Evolutionary conservation across 257 asterid genomes (phyloP).

Genomic region (Marsdenia floribunda): DNA sequence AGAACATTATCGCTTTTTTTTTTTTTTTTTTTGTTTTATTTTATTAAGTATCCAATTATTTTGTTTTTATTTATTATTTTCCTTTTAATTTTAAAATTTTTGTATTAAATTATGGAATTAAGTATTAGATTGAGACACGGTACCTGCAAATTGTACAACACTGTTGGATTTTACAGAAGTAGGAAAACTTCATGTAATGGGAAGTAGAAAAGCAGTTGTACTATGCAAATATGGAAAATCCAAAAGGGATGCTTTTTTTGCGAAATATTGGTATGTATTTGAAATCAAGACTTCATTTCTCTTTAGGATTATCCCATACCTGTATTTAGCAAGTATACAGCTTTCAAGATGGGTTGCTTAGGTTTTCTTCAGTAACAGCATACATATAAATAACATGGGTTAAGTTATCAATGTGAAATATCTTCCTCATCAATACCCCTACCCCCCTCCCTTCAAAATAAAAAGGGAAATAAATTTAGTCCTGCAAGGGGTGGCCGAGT

Average conservation of each 20-base stretch:
- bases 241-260: background rate
- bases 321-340: background rate
- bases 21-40: no score
- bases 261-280: no score
- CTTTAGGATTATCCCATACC: background rate
- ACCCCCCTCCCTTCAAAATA: no score
- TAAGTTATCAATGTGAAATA: background rate
- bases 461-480: no score
- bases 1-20: no score
- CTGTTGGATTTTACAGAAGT: background rate
- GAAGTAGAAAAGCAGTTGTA: background rate
- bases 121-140: background rate
- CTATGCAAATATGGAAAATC: background rate
- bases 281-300: background rate
- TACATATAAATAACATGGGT: no score
- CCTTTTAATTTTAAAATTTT: no score
- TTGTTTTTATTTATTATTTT: no score
- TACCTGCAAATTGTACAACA: background rate
- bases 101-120: no score
- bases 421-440: background rate
- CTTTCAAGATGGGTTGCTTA: background rate
- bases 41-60: no score
- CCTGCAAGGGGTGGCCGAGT: no score
- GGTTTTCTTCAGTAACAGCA: background rate
- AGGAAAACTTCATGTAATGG: background rate